Percentiles rank a stretch among this genome's conserved stretches.
Conservation (phyloP, 768 basidiomycete species). For the Trametes meyenii region DNA sequence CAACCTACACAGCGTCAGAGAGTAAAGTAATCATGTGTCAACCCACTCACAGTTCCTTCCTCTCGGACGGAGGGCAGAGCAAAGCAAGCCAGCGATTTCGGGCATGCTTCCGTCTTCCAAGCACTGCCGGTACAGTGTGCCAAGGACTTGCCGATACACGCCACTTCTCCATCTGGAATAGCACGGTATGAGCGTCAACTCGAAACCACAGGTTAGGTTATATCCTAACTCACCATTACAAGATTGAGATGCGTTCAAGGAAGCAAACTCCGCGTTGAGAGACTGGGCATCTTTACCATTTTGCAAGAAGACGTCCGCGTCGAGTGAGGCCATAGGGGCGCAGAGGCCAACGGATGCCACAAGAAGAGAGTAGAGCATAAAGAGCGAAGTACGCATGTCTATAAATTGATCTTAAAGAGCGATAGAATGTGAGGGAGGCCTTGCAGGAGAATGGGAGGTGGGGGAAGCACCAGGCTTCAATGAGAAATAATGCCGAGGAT, state of each 20-base stretch:
- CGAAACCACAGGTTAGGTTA: too few species aligned
- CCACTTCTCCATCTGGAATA: conserved; percentile 43
- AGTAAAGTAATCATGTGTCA: background rate
- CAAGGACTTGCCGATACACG: conserved; percentile 46
- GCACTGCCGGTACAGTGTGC: conserved; percentile 45
- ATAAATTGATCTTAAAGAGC: background rate
- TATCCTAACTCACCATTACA: conserved; percentile 54
- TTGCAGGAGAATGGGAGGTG: conserved; percentile 12
- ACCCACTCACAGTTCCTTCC: conserved; percentile 49
- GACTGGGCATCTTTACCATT: conserved; percentile 55
- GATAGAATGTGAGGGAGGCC: conserved; percentile 11
- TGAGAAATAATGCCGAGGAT: background rate
- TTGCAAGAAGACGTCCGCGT: conserved; percentile 45
- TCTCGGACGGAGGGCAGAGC: conserved; percentile 49
- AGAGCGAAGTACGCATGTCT: background rate
- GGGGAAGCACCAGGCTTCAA: conserved; percentile 35
- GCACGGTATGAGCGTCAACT: background rate
- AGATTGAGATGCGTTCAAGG: conserved; percentile 42
- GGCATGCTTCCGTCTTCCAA: conserved; percentile 46
- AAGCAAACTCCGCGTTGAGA: conserved; percentile 51
- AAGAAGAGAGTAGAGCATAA: conserved; percentile 5
- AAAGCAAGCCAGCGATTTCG: conserved; percentile 47
- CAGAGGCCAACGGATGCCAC: background rate
- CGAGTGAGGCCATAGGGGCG: conserved; percentile 33
- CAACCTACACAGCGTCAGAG: conserved; percentile 33